Percentiles rank a stretch among this genome's conserved stretches.
Conservation (phyloP, 768 basidiomycete genomes). For the Erythrobasidium yunnanense region DNA sequence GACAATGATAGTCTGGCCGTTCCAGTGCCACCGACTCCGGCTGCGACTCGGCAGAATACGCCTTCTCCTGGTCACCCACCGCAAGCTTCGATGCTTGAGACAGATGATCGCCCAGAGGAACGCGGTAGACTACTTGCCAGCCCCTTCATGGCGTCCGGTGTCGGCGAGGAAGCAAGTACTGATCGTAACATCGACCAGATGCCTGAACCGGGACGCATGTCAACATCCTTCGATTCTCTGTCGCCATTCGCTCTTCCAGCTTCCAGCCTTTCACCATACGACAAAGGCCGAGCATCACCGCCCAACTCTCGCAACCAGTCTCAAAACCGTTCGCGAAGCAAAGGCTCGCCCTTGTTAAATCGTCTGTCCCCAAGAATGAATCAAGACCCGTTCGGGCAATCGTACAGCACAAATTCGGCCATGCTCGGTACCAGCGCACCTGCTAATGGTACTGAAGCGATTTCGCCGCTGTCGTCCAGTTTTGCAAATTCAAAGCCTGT, state of each 20-base stretch:
- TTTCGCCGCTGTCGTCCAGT: background rate
- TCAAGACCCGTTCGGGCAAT: slow-evolving; percentile 6
- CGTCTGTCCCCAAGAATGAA: background rate
- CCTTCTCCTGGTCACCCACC: slow-evolving; percentile 6
- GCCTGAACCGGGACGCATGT: background rate
- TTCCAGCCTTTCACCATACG: no score
- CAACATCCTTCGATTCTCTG: background rate
- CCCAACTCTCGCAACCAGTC: background rate
- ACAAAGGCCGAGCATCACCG: no score
- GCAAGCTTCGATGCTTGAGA: background rate
- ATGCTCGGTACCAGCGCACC: background rate
- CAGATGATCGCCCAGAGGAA: no score
- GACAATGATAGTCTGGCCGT: background rate
- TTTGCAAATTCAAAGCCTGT: background rate
- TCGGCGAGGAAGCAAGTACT: background rate
- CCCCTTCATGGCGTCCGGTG: slow-evolving; percentile 3
- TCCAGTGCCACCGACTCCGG: slow-evolving; percentile 6
- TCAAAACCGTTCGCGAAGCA: background rate
- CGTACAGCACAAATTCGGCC: background rate
- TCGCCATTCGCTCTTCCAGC: background rate
- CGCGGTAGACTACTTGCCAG: slow-evolving; percentile 2
- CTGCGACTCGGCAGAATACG: slow-evolving; percentile 8
- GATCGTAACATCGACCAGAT: background rate
- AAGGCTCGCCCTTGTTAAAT: slow-evolving; percentile 8
- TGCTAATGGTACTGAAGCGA: no score